These are phyloP conservation scores for Pestalotiopsis sp. DNA, from an alignment of 2,329 filamentous ascomycete genomes.

Conservation along the genomic window DNA sequence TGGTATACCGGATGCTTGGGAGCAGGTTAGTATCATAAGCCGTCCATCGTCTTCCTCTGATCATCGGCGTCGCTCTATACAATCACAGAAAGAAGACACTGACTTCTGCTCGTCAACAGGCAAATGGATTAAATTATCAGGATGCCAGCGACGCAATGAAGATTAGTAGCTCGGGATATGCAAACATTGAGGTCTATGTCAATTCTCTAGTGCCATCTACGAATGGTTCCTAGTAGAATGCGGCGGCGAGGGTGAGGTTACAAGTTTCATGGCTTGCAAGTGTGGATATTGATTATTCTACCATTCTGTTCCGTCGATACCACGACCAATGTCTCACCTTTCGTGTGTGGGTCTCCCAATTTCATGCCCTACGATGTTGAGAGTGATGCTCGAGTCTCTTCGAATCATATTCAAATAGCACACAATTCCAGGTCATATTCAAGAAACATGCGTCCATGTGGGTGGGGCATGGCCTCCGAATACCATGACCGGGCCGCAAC, in stretches of 20 bases:
- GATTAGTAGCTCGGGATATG: slow-evolving; percentile 43
- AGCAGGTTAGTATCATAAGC: slow-evolving; percentile 22
- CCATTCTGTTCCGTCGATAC: neutral
- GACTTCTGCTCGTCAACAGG: slow-evolving; percentile 5
- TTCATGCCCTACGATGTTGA: too few species aligned
- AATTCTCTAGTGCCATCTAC: slow-evolving; percentile 43
- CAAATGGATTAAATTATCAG: slow-evolving; percentile 41
- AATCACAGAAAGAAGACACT: too few species aligned
- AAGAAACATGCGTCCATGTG: neutral
- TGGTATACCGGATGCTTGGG: slow-evolving; percentile 51
- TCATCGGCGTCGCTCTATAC: too few species aligned
- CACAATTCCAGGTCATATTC: neutral
- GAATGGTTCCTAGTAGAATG: neutral
- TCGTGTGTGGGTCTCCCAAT: too few species aligned
- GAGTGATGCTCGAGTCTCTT: too few species aligned
- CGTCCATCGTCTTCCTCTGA: too few species aligned
- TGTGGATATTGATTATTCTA: neutral
- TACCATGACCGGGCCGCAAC: slow-evolving; percentile 5
- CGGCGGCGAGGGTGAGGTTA: neutral
- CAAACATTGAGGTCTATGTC: slow-evolving; percentile 51
- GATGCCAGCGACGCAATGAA: slow-evolving; percentile 42
- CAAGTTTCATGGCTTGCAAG: neutral
- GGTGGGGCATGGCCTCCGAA: neutral
- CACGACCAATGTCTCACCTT: neutral
- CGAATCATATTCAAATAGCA: neutral